Conservation (phyloP, 1,139 yeast species). For the Taphrina confusa region DNA sequence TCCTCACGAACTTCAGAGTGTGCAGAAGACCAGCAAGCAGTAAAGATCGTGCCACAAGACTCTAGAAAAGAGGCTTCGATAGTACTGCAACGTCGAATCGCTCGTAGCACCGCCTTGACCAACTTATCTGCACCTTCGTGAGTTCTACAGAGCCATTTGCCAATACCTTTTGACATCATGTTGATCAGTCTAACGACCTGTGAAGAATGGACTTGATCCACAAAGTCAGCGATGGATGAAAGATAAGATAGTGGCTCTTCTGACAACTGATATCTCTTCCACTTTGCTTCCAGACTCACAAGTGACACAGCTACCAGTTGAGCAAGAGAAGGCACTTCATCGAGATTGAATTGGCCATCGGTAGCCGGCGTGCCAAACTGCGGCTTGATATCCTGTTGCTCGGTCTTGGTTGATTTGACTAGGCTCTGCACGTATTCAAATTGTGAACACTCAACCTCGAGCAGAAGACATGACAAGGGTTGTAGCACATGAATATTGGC, state of each 20-base stretch:
- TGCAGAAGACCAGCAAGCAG: not conserved
- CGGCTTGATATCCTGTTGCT: not conserved
- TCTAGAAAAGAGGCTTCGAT: not conserved
- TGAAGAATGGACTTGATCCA: not conserved
- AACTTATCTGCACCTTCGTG: constrained; percentile 4
- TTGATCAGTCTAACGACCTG: not conserved
- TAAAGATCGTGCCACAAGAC: not conserved
- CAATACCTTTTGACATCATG: not conserved
- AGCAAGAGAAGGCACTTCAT: not conserved
- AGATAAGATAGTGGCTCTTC: not conserved
- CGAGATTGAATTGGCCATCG: not conserved
- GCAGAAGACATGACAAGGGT: not conserved
- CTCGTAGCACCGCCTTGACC: constrained; percentile 1
- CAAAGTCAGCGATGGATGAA: not conserved
- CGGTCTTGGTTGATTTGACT: not conserved
- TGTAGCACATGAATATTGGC: not conserved
- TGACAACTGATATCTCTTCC: constrained; percentile 8
- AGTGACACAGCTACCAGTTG: not conserved
- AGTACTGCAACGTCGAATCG: not conserved
- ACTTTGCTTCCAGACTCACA: not conserved
- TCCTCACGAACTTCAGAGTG: not conserved
- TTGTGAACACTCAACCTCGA: not conserved
- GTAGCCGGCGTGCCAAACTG: no score
- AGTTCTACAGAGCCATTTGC: not conserved
- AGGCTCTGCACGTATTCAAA: not conserved